A percentile compares a stretch with the other conserved stretches of the same genome.
These are phyloP conservation scores for Chrysosporium keratinophilum DNA, from an alignment of 2,329 filamentous ascomycete species.

Conservation along the genomic window DNA sequence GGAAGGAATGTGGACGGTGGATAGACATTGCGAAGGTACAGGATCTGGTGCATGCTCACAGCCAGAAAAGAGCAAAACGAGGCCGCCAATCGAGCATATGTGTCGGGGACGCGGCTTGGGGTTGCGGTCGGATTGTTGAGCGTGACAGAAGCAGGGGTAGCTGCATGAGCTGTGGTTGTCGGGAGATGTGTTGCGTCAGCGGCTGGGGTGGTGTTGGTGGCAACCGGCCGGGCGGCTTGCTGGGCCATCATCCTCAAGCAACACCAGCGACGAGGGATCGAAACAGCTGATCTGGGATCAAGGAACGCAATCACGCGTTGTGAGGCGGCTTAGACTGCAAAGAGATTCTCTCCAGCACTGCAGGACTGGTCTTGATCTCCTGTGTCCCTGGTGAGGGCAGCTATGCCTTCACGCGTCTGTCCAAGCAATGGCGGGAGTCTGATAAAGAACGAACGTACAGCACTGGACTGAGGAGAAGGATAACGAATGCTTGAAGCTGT, in stretches of 20 bases:
- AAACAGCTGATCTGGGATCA: not conserved
- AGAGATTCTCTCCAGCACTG: not conserved
- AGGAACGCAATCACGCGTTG: not conserved
- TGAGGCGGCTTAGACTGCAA: no score
- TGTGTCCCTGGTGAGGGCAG: not conserved
- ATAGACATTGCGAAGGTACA: constrained; percentile 74
- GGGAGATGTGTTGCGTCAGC: not conserved
- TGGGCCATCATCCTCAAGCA: constrained; percentile 3
- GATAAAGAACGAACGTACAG: not conserved
- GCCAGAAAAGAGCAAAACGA: constrained; percentile 72
- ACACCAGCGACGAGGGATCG: not conserved
- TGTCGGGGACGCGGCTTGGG: constrained; percentile 36
- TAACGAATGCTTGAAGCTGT: not conserved
- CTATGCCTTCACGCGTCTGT: not conserved
- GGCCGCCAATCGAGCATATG: constrained; percentile 50
- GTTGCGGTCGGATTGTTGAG: constrained; percentile 15
- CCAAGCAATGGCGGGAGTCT: not conserved
- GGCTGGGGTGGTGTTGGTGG: not conserved
- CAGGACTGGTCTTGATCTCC: no score
- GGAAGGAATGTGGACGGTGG: constrained; percentile 66
- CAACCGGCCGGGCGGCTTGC: not conserved
- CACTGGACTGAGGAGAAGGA: not conserved
- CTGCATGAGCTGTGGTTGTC: constrained; percentile 17
- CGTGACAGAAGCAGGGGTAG: constrained; percentile 38
- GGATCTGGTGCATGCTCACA: constrained; percentile 72